These are phyloP conservation scores for Acanthamoeba lenticulata DNA, from an alignment of 208 protist genomes.

Conservation along the genomic window DNA sequence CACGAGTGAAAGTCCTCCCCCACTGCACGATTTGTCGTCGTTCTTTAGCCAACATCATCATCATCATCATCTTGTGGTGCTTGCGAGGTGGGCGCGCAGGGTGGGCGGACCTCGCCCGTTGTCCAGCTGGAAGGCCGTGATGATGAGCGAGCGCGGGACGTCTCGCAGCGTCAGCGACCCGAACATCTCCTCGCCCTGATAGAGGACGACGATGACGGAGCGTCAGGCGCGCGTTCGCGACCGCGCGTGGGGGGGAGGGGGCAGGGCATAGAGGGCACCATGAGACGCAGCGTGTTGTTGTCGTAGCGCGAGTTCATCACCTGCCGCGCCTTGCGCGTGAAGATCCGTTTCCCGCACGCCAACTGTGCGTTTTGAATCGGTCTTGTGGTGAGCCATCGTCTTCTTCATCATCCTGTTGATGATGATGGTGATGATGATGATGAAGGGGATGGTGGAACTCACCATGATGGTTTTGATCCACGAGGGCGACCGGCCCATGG, in stretches of 20 bases:
- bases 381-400: no score
- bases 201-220: no score
- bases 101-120: constrained; percentile 35
- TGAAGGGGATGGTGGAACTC: neutral
- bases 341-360: neutral
- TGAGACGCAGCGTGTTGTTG: neutral
- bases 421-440: no score
- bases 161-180: neutral
- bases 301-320: neutral
- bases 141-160: neutral
- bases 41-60: neutral
- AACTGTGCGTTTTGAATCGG: no score
- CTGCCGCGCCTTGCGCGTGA: constrained; percentile 15
- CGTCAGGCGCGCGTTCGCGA: no score
- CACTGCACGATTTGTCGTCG: no score
- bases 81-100: no score
- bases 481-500: neutral
- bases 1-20: constrained; percentile 55
- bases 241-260: no score
- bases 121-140: constrained; percentile 6
- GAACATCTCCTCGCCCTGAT: neutral
- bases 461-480: constrained; percentile 20
- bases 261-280: neutral
- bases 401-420: no score
- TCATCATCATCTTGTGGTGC: no score